Conservation (phyloP, 441 rosid genomes). For the Mallotus repandus region DNA sequence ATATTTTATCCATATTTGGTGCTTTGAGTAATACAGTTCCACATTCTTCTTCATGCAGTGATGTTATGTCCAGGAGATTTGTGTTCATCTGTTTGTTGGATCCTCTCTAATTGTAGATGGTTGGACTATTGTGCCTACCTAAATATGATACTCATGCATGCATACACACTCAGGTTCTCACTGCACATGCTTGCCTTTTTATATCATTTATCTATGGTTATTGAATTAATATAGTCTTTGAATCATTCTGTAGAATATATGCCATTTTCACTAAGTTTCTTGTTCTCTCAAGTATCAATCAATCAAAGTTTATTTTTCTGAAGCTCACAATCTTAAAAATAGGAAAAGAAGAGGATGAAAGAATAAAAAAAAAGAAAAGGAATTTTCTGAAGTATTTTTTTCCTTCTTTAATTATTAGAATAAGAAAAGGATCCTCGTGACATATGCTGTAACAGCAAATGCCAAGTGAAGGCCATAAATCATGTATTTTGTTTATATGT, state of each 20-base stretch:
- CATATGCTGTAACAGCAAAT: background rate
- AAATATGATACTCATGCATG: background rate
- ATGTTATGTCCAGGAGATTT: background rate
- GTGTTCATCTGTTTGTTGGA: background rate
- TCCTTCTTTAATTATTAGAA: too few relatives aligned
- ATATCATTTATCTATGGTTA: background rate
- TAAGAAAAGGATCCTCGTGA: background rate
- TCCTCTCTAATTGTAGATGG: background rate
- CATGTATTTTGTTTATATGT: background rate
- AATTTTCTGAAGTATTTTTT: too few relatives aligned
- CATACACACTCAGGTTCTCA: background rate
- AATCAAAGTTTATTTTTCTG: background rate
- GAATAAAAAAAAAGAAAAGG: background rate
- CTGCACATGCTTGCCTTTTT: background rate
- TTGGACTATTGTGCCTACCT: background rate
- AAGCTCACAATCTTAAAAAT: background rate
- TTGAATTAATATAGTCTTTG: background rate
- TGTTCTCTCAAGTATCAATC: background rate
- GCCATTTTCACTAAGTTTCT: background rate
- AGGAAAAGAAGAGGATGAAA: too few relatives aligned
- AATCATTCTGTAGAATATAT: background rate
- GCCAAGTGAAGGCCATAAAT: background rate
- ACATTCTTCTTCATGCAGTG: background rate
- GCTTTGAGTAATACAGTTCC: background rate
- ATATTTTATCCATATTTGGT: slow-evolving; percentile 4